Evolutionary conservation across 108 stramenopile genomes (phyloP).

Genomic region (Fragilariopsis cylindrus): DNA sequence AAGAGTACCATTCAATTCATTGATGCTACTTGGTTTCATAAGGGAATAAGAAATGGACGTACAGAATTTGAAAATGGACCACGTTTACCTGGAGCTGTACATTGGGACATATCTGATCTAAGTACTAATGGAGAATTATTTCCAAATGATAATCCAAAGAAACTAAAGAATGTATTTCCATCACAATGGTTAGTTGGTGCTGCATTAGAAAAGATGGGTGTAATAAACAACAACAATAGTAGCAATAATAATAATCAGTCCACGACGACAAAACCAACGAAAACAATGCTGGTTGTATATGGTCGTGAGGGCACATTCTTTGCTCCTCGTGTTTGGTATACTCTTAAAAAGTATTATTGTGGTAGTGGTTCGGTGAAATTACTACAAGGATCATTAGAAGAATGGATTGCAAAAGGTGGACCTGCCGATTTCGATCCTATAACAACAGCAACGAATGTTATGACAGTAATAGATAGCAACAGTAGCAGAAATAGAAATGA

Average conservation of each 20-base stretch:
- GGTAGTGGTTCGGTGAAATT: constrained; percentile 40
- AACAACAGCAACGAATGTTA: constrained; percentile 11
- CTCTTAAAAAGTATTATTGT: constrained; percentile 48
- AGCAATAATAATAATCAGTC: neutral
- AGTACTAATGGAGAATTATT: constrained; percentile 22
- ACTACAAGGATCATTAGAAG: constrained; percentile 63
- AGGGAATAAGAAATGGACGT: constrained; percentile 36
- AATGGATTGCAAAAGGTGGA: constrained; percentile 62
- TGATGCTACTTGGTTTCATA: constrained; percentile 57
- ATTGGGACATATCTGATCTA: constrained; percentile 75
- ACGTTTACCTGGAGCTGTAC: constrained; percentile 56
- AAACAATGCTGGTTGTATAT: constrained; percentile 49
- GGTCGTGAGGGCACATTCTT: constrained; percentile 52
- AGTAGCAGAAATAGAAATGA: too few species aligned
- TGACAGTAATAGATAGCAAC: neutral
- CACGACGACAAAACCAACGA: constrained; percentile 17
- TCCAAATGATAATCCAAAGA: constrained; percentile 31
- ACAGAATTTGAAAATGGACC: constrained; percentile 54
- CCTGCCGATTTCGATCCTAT: constrained; percentile 36
- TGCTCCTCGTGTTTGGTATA: constrained; percentile 68
- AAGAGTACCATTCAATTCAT: constrained; percentile 31
- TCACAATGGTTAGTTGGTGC: constrained; percentile 43
- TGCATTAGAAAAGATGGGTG: constrained; percentile 52
- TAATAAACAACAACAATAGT: constrained; percentile 4
- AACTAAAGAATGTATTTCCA: constrained; percentile 27